These are phyloP conservation scores for Castanea crenata DNA, from an alignment of 306 rosid species.

Conservation along the genomic window DNA sequence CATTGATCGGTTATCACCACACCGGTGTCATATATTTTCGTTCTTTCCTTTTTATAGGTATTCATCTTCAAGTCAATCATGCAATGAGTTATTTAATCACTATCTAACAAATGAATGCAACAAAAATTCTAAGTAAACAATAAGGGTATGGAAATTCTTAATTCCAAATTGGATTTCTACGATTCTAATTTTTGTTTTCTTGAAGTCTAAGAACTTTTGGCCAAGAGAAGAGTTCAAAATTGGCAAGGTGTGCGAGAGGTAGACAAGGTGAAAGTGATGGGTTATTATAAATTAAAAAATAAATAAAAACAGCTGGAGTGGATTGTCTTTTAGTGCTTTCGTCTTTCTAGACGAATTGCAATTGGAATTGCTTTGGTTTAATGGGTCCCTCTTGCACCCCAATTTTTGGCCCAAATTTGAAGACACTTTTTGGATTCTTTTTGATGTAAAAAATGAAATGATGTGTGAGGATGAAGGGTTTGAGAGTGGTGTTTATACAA, in stretches of 20 bases:
- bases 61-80: too few species aligned
- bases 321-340: constrained; percentile 28
- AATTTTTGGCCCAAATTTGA: constrained; percentile 31
- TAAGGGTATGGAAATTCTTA: not conserved
- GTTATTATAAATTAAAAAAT: not conserved
- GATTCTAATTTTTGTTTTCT: not conserved
- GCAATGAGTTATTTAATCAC: too few species aligned
- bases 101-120: not conserved
- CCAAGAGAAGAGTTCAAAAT: constrained; percentile 8
- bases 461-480: constrained; percentile 2
- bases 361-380: constrained; percentile 37
- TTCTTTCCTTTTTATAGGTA: too few species aligned
- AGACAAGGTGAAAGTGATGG: constrained; percentile 26
- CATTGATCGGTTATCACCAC: too few species aligned
- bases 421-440: constrained; percentile 57
- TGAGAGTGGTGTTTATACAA: constrained; percentile 12
- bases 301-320: constrained; percentile 38
- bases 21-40: too few species aligned
- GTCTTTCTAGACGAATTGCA: constrained; percentile 30
- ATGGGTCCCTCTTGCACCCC: constrained; percentile 35
- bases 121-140: not conserved
- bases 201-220: not conserved
- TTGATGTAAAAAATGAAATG: constrained; percentile 22
- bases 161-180: not conserved
- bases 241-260: not conserved